phyloP scores from a whole-genome alignment of 2,329 filamentous ascomycete species.

The Botrytis cinerea region DNA sequence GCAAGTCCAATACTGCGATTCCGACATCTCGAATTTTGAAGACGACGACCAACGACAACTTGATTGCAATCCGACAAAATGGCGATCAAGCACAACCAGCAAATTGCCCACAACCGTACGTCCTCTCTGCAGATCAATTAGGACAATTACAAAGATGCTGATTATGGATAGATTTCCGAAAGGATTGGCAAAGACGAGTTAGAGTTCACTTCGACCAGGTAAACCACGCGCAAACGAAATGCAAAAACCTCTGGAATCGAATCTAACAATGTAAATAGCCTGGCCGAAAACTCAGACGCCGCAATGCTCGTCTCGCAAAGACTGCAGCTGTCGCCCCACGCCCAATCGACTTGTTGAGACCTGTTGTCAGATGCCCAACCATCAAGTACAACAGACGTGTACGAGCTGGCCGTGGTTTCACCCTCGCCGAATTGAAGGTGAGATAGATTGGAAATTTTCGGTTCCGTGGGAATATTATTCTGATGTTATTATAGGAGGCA shows the following conservation, averaged over 20 bases:
- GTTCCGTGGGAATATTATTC: slow-evolving; percentile 24
- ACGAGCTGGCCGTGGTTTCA: slow-evolving; percentile 96
- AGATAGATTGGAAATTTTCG: slow-evolving; percentile 32
- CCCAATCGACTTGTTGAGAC: slow-evolving; percentile 94
- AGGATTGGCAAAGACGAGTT: slow-evolving; percentile 99
- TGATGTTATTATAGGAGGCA: slow-evolving; percentile 70
- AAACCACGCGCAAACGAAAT: slow-evolving; percentile 46
- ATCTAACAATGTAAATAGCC: slow-evolving; percentile 59
- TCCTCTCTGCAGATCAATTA: slow-evolving; percentile 41
- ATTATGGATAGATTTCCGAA: slow-evolving; percentile 79
- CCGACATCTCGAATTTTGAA: slow-evolving; percentile 27
- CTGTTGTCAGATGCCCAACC: slow-evolving; percentile 95
- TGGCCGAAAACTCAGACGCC: slow-evolving; percentile 92
- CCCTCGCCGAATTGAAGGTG: slow-evolving; percentile 98
- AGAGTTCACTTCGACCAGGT: slow-evolving; percentile 99
- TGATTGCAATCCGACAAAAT: slow-evolving; percentile 41
- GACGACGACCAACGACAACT: slow-evolving; percentile 34
- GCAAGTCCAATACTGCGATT: slow-evolving; percentile 28
- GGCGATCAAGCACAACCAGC: slow-evolving; percentile 99
- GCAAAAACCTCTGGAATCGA: slow-evolving; percentile 38
- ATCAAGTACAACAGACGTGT: slow-evolving; percentile 99
- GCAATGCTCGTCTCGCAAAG: slow-evolving; percentile 90
- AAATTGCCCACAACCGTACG: slow-evolving; percentile 94
- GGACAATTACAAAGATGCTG: slow-evolving; percentile 37
- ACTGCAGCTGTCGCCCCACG: slow-evolving; percentile 93